Evolutionary conservation across 495 filamentous ascomycete genomes (phyloP), one percentile per base, ranked within the genome.

Genomic region (Penicillium ucsense): DNA sequence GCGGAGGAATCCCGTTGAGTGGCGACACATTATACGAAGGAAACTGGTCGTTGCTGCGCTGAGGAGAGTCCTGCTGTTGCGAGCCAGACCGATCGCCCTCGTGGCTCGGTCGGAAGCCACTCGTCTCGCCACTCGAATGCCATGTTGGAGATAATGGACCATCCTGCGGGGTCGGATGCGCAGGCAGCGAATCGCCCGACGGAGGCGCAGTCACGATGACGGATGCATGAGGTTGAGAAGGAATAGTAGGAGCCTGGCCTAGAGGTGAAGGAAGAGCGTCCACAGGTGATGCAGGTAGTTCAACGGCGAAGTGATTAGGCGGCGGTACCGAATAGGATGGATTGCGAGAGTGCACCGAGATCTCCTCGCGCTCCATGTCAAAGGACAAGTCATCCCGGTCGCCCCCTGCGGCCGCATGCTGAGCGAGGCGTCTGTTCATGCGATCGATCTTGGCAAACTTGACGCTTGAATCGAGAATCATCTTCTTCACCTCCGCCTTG

Each of bases 381-480:
- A 57, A 59, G 36, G 54, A 57, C 38, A 59, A 35, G 29, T 58
- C 61, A 35, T 63, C 51, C 30, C 53, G 53, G 38, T 52, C 54
- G 37, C 53, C 57, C 8, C 49, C 63, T n/a, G 67, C 72, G 48
- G 55, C 78, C 29, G 53, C 64, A 36, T 66, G 69, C 3, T 57
- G 62, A 7, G 65, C 62, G 30, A 68, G 59, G 36, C 71, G 70
- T 38, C 63, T 68, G 55, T 81, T 77, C 57, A 84, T 83, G 46
- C 80, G 75, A 54, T 92, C 76, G 38, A 96, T 89, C 63, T 85
- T 85, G 41, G 84, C 88, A 57, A 96, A 73, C 59, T 89, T 90
- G n/a, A 79, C 77, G 6, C 89, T 83, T 2, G 87, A 83, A 46
- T 81, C 75, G 47, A 84, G 66, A 40, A 85, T 88, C 72, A 86